A percentile compares a stretch with the other conserved stretches of the same genome.
phyloP scores from a whole-genome alignment of 768 basidiomycete species.

The Kwoniella bestiolae region DNA sequence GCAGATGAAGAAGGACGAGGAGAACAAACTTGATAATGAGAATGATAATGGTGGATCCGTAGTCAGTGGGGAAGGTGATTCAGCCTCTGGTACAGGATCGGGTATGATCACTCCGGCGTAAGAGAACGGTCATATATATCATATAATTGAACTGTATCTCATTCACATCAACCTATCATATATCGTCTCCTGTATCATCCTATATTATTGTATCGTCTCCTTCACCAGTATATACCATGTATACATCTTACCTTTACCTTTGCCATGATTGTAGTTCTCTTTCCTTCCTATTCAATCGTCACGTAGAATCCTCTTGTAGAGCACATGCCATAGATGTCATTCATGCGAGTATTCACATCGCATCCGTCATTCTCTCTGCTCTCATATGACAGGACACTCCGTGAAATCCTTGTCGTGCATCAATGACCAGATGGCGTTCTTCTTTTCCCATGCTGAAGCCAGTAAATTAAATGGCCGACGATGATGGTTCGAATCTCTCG shows the following conservation, averaged over 20 bases:
- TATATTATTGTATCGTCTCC: background rate
- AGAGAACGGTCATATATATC: background rate
- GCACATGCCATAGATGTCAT: background rate
- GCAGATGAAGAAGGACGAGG: slow-evolving; percentile 50
- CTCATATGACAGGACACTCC: too few species aligned
- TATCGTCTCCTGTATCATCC: background rate
- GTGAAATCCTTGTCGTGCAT: background rate
- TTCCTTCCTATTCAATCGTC: background rate
- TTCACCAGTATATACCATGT: too few species aligned
- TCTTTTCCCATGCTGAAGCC: background rate
- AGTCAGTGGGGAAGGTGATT: background rate
- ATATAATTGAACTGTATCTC: too few species aligned
- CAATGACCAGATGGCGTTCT: background rate
- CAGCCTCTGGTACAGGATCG: background rate
- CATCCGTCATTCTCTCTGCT: too few species aligned
- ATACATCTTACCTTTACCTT: too few species aligned
- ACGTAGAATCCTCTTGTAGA: background rate
- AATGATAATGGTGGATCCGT: background rate
- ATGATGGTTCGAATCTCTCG: background rate
- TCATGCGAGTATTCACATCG: too few species aligned
- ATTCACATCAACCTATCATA: background rate
- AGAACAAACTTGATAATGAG: slow-evolving; percentile 24
- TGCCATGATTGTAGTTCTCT: background rate
- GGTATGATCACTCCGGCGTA: background rate
- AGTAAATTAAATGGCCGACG: background rate